Evolutionary conservation across 768 basidiomycete genomes (phyloP).

Genomic region (Suillus brevipes): DNA sequence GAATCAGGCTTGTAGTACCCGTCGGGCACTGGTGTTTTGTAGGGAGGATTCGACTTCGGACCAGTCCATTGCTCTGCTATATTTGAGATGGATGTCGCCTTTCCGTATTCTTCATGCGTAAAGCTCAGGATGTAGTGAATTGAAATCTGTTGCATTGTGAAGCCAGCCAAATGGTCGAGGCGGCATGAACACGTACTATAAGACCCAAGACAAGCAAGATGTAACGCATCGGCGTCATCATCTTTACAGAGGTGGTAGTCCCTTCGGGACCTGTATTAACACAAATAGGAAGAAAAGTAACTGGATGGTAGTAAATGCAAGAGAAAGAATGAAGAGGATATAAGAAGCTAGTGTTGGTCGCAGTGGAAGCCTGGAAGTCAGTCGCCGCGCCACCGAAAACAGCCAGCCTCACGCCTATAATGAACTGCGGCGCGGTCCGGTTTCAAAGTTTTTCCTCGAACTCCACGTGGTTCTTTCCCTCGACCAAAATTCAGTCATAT

Average conservation of each 20-base stretch:
- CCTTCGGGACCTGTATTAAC: constrained; percentile 7
- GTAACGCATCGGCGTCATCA: constrained; percentile 65
- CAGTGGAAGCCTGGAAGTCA: not conserved
- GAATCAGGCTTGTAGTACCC: constrained; percentile 52
- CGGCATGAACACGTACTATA: constrained; percentile 40
- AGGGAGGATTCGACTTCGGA: constrained; percentile 39
- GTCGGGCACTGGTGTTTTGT: constrained; percentile 60
- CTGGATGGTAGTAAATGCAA: constrained; percentile 1
- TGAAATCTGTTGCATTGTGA: constrained; percentile 29
- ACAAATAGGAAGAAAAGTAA: constrained; percentile 2
- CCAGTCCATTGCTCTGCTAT: constrained; percentile 27
- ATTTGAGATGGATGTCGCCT: constrained; percentile 39
- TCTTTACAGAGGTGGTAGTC: constrained; percentile 25
- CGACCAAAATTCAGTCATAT: not conserved
- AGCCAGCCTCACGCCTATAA: not conserved
- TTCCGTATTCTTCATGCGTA: constrained; percentile 44
- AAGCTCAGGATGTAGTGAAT: constrained; percentile 44
- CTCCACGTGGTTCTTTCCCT: not conserved
- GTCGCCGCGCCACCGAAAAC: not conserved
- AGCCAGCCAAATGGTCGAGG: constrained; percentile 14
- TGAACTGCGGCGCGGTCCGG: not conserved
- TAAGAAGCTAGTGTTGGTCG: not conserved
- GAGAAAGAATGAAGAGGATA: not conserved
- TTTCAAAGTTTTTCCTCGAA: not conserved
- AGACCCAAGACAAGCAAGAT: constrained; percentile 47